Percentiles rank a stretch among this genome's conserved stretches.
phyloP scores from a whole-genome alignment of 768 basidiomycete genomes.

The Mycena olivaceomarginata region DNA sequence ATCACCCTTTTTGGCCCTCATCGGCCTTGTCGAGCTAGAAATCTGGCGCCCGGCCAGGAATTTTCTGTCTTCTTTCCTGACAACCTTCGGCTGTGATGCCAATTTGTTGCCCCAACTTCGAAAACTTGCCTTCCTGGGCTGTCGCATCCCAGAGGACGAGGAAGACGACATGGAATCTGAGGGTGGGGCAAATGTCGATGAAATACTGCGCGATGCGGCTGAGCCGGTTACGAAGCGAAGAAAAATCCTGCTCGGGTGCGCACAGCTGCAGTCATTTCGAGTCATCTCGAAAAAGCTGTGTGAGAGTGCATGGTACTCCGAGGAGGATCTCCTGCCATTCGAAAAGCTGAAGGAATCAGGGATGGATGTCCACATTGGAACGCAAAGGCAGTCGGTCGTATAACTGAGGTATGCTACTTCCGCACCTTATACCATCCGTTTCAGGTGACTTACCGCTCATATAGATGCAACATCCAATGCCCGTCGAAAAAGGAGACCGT shows the following conservation, averaged over 20 bases:
- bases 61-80: too few species aligned
- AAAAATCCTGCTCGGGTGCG: neutral
- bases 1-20: too few species aligned
- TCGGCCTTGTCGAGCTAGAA: constrained; percentile 14
- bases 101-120: constrained; percentile 13
- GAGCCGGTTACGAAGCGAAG: neutral
- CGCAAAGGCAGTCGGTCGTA: neutral
- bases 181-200: neutral
- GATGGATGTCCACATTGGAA: constrained; percentile 18
- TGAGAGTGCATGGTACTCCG: neutral
- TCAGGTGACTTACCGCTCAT: too few species aligned
- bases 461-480: too few species aligned
- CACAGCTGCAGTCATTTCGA: constrained; percentile 20
- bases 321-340: constrained; percentile 10
- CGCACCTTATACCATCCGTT: too few species aligned
- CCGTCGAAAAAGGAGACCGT: too few species aligned
- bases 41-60: neutral
- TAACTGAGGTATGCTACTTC: neutral
- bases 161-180: neutral
- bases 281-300: neutral
- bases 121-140: constrained; percentile 16
- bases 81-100: neutral
- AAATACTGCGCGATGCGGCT: neutral
- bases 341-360: constrained; percentile 4
- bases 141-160: neutral